These are phyloP conservation scores for Candida tammaniensis DNA, from an alignment of 805 yeast species.

Conservation along the genomic window DNA sequence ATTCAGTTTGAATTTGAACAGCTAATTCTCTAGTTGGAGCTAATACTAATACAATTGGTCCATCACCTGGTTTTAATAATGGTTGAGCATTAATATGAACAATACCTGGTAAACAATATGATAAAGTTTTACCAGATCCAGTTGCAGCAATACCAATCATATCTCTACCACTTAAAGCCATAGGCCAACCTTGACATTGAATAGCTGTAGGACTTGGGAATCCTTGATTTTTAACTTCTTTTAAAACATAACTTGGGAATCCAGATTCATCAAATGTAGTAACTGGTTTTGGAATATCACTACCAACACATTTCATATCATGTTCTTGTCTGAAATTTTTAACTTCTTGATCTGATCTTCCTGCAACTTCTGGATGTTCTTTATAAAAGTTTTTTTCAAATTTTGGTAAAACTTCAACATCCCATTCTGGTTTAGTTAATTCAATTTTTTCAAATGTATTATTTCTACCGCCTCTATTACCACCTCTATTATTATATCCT, in stretches of 20 bases:
- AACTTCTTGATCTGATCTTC: slow-evolving; percentile 73
- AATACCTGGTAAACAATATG: slow-evolving; percentile 95
- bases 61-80: slow-evolving; percentile 87
- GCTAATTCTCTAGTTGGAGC: slow-evolving; percentile 99
- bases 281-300: slow-evolving; percentile 91
- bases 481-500: slow-evolving; percentile 37
- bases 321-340: slow-evolving; percentile 71
- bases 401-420: slow-evolving; percentile 69
- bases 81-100: slow-evolving; percentile 99
- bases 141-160: slow-evolving; percentile 99
- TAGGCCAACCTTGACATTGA: slow-evolving; percentile 99
- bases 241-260: slow-evolving; percentile 90
- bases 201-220: slow-evolving; percentile 93
- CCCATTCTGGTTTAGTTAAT: slow-evolving; percentile 79
- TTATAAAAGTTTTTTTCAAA: slow-evolving; percentile 94
- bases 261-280: slow-evolving; percentile 95
- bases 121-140: slow-evolving; percentile 97
- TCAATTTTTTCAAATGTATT: slow-evolving; percentile 41
- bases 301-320: slow-evolving; percentile 84
- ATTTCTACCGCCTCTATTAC: slow-evolving; percentile 38
- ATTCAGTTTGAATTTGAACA: slow-evolving; percentile 94
- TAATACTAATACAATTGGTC: slow-evolving; percentile 91
- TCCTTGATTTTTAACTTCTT: slow-evolving; percentile 87
- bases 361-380: slow-evolving; percentile 77
- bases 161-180: slow-evolving; percentile 98